Conservation (phyloP, 1,284 basidiomycete genomes). For the Trichosporon sp. region DNA sequence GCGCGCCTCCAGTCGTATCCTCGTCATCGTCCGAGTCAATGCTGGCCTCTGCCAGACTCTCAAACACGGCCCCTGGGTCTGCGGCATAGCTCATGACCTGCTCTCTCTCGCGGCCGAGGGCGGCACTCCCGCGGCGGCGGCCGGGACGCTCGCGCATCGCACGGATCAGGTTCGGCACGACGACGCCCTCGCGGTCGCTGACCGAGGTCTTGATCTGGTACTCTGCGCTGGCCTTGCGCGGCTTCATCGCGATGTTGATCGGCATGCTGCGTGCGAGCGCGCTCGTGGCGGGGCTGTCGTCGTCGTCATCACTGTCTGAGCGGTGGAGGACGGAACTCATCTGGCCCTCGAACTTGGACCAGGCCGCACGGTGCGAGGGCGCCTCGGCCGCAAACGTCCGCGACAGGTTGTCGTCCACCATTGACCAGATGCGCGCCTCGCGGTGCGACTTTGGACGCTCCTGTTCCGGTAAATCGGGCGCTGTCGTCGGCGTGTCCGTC, state of each 20-base stretch:
- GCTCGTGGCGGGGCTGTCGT: constrained; percentile 22
- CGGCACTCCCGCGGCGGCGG: constrained; percentile 31
- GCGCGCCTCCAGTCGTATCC: constrained; percentile 33
- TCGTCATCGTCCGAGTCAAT: constrained; percentile 34
- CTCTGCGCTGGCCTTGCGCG: constrained; percentile 23
- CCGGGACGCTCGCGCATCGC: constrained; percentile 46
- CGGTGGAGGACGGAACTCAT: constrained; percentile 32
- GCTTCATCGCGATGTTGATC: constrained; percentile 41
- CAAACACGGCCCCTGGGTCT: constrained; percentile 51
- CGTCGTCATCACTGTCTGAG: constrained; percentile 35
- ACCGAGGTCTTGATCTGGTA: constrained; percentile 51
- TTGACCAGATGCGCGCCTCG: constrained; percentile 35
- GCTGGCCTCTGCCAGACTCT: constrained; percentile 41
- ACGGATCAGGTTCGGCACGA: constrained; percentile 49
- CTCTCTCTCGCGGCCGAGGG: constrained; percentile 44
- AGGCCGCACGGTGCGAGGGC: constrained; percentile 54
- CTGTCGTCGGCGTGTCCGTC: constrained; percentile 37
- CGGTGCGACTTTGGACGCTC: background rate
- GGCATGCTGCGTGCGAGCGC: constrained; percentile 51
- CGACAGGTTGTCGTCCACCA: constrained; percentile 52
- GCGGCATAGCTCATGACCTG: constrained; percentile 39
- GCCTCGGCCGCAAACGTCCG: constrained; percentile 54
- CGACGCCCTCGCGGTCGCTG: constrained; percentile 45
- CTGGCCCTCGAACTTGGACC: constrained; percentile 42
- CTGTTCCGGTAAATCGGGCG: constrained; percentile 14